A percentile compares a stretch with the other conserved stretches of the same genome.
Evolutionary conservation across 176 grass and related monocot species (phyloP).

Genomic region (Ensete glaucum): DNA sequence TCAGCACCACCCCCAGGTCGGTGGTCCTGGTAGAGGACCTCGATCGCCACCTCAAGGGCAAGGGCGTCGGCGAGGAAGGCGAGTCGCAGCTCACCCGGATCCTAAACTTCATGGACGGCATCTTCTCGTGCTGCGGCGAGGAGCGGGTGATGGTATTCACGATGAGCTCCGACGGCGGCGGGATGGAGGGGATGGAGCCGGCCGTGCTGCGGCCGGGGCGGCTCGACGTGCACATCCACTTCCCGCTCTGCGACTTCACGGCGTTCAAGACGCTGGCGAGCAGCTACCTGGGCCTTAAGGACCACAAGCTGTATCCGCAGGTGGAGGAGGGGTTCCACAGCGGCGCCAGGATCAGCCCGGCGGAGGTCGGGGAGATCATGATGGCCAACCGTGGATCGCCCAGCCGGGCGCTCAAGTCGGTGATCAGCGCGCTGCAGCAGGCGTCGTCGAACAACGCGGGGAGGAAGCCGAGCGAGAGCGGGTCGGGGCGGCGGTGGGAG

Average conservation of each 20-base stretch:
- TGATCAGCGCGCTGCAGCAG: conserved; percentile 72
- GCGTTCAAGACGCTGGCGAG: conserved; percentile 83
- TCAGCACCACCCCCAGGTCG: conserved; percentile 60
- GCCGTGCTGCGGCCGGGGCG: conserved; percentile 76
- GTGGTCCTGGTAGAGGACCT: conserved; percentile 97
- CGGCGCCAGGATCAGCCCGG: conserved; percentile 69
- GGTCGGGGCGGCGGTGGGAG: conserved; percentile 24
- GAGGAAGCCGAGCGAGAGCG: conserved; percentile 22
- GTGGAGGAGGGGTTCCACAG: conserved; percentile 83
- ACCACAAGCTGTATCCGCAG: conserved; percentile 92
- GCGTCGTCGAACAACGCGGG: neutral
- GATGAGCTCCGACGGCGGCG: conserved; percentile 45
- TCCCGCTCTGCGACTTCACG: conserved; percentile 81
- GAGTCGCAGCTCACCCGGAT: conserved; percentile 22
- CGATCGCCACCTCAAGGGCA: conserved; percentile 51
- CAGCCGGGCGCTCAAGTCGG: conserved; percentile 73
- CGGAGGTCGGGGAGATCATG: conserved; percentile 98
- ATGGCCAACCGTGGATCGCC: conserved; percentile 66
- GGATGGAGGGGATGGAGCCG: conserved; percentile 49
- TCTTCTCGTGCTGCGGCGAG: conserved; percentile 74
- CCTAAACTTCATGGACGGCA: conserved; percentile 87
- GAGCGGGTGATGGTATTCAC: conserved; percentile 96
- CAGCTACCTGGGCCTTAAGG: conserved; percentile 81
- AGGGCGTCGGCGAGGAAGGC: conserved; percentile 22
- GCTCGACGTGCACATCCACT: conserved; percentile 85